phyloP scores from a whole-genome alignment of 192 early-diverging fungal genomes.

The Coemansia sp. region DNA sequence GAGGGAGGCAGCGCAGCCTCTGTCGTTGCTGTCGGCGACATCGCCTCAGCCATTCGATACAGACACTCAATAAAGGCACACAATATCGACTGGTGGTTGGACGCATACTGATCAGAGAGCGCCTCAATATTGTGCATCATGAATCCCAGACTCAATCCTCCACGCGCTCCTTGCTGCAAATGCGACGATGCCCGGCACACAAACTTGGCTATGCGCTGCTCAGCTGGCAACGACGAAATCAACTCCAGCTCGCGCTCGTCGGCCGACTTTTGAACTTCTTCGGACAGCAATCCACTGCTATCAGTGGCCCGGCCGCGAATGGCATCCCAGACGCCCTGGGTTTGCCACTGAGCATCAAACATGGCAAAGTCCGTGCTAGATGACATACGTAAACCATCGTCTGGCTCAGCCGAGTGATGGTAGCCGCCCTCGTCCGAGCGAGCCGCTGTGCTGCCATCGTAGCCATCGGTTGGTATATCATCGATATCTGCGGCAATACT shows the following conservation, averaged over 20 bases:
- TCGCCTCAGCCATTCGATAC: slow-evolving; percentile 33
- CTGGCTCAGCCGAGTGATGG: background rate
- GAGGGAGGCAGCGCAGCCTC: slow-evolving; percentile 18
- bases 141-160: slow-evolving; percentile 45
- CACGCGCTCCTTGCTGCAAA: slow-evolving; percentile 48
- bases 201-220: slow-evolving; percentile 55
- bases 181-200: slow-evolving; percentile 49
- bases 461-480: slow-evolving; percentile 19
- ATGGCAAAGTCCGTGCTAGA: slow-evolving; percentile 4
- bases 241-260: slow-evolving; percentile 43
- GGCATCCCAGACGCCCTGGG: slow-evolving; percentile 16
- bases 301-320: background rate
- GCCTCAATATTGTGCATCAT: slow-evolving; percentile 50
- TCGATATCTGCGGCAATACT: slow-evolving; percentile 46
- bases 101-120: slow-evolving; percentile 34
- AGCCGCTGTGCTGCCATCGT: background rate
- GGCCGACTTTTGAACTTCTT: slow-evolving; percentile 11
- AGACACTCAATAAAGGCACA: slow-evolving; percentile 52
- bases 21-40: background rate
- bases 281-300: background rate
- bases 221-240: slow-evolving; percentile 38
- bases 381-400: background rate
- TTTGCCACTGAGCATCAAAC: slow-evolving; percentile 2
- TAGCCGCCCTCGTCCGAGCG: background rate
- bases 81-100: slow-evolving; percentile 35